A percentile compares a stretch with the other conserved stretches of the same genome.
Conservation (phyloP, 2,329 filamentous ascomycete species). For the Gyromitra esculenta region DNA sequence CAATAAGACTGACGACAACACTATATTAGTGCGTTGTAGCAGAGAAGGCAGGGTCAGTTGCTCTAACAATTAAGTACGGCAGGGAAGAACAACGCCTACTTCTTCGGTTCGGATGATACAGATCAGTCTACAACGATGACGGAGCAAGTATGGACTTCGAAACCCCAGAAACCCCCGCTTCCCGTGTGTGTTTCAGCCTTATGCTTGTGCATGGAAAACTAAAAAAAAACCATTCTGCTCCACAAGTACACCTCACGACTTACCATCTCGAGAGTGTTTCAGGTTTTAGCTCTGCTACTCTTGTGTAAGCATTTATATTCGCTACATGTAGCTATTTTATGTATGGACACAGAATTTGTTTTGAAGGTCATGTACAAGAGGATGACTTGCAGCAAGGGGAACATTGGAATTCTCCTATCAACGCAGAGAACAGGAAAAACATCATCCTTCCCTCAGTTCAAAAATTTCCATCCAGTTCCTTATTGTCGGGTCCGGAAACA, state of each 20-base stretch:
- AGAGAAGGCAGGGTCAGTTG: constrained; percentile 38
- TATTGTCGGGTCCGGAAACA: constrained; percentile 44
- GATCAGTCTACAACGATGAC: constrained; percentile 27
- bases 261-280: constrained; percentile 44
- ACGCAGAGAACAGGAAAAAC: not conserved
- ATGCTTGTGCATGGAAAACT: constrained; percentile 39
- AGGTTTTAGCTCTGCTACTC: constrained; percentile 46
- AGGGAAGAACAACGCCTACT: constrained; percentile 43
- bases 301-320: constrained; percentile 41
- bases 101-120: constrained; percentile 51
- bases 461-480: constrained; percentile 54
- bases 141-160: constrained; percentile 37
- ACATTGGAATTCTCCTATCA: constrained; percentile 29
- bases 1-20: constrained; percentile 21
- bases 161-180: constrained; percentile 43
- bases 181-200: constrained; percentile 53
- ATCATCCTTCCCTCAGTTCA: constrained; percentile 22
- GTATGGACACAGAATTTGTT: constrained; percentile 34
- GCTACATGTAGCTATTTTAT: constrained; percentile 14
- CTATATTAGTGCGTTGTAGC: constrained; percentile 43
- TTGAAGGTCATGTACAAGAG: constrained; percentile 47
- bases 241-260: constrained; percentile 50
- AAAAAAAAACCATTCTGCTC: constrained; percentile 18
- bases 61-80: constrained; percentile 41
- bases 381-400: constrained; percentile 48